Evolutionary conservation across 1,284 basidiomycete genomes (phyloP).

Genomic region (Tilletia setariae): DNA sequence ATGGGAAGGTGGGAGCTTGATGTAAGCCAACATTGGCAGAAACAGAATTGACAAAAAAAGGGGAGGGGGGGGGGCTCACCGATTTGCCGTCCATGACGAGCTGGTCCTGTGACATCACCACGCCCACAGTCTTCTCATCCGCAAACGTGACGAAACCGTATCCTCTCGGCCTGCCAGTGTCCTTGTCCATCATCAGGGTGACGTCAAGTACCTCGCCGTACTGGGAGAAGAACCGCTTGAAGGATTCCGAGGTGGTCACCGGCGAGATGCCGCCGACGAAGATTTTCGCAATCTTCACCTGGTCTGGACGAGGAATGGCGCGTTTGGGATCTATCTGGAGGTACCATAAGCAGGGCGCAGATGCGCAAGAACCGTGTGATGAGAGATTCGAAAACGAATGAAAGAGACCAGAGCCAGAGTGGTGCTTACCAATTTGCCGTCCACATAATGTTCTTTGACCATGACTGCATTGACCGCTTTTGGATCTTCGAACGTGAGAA

Average conservation of each 20-base stretch:
- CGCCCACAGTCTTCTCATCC: constrained; percentile 79
- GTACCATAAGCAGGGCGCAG: neutral
- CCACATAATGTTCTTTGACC: constrained; percentile 77
- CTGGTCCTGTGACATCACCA: constrained; percentile 53
- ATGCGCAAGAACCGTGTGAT: too few species aligned
- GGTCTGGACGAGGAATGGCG: constrained; percentile 74
- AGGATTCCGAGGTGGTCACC: constrained; percentile 84
- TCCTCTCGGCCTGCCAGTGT: constrained; percentile 90
- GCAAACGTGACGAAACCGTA: constrained; percentile 95
- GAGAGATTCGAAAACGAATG: too few species aligned
- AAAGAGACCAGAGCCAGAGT: constrained; percentile 15
- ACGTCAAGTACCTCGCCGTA: constrained; percentile 89
- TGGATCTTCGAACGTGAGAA: constrained; percentile 83
- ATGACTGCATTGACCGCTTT: constrained; percentile 84
- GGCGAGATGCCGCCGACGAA: constrained; percentile 94
- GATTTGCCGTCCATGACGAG: constrained; percentile 54
- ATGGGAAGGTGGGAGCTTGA: too few species aligned
- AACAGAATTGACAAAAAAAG: too few species aligned
- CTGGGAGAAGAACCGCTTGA: constrained; percentile 86
- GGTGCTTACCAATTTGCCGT: constrained; percentile 80
- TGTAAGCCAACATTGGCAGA: too few species aligned
- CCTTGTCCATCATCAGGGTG: constrained; percentile 97
- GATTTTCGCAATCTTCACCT: constrained; percentile 58
- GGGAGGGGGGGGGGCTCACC: too few species aligned
- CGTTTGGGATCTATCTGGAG: constrained; percentile 97